Evolutionary conservation across 495 filamentous ascomycete genomes (phyloP).

Genomic region (Penicillium antarcticum): DNA sequence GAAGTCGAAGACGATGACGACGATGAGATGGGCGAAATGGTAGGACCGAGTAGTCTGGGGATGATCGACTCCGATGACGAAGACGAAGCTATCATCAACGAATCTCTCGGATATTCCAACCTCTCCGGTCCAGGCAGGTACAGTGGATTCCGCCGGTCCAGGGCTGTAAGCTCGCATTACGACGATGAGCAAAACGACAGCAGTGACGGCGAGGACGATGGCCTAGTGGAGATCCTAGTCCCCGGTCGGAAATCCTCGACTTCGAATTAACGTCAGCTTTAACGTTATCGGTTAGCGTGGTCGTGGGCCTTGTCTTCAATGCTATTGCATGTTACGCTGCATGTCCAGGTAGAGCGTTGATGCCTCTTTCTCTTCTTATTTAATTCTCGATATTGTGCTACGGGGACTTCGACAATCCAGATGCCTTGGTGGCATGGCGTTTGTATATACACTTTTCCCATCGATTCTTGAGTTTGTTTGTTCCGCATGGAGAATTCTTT

Average conservation of each 20-base stretch:
- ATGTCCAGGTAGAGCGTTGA: not conserved
- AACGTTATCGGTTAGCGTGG: no score
- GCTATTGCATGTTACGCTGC: not conserved
- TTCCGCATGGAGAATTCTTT: slow-evolving; percentile 3
- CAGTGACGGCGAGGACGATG: slow-evolving; percentile 48
- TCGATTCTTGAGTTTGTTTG: slow-evolving; percentile 13
- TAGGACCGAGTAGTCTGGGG: slow-evolving; percentile 34
- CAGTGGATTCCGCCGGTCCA: slow-evolving; percentile 29
- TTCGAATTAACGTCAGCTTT: slow-evolving; percentile 12
- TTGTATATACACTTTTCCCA: slow-evolving; percentile 25
- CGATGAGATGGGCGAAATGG: slow-evolving; percentile 51
- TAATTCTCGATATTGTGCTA: slow-evolving; percentile 5
- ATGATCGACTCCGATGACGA: slow-evolving; percentile 48
- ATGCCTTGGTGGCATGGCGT: slow-evolving; percentile 10
- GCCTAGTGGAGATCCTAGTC: slow-evolving; percentile 47
- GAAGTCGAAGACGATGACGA: slow-evolving; percentile 49
- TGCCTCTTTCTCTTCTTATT: slow-evolving; percentile 2
- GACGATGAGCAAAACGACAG: slow-evolving; percentile 44
- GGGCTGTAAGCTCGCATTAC: slow-evolving; percentile 34
- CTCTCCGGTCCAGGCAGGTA: slow-evolving; percentile 34
- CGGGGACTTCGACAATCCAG: slow-evolving; percentile 13
- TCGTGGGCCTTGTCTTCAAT: not conserved
- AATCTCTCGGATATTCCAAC: slow-evolving; percentile 43
- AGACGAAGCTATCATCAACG: slow-evolving; percentile 48
- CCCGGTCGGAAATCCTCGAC: slow-evolving; percentile 40